Base-by-base conservation (phyloP, 495 filamentous ascomycete genomes). In the Hypoxylon lenormandii region DNA sequence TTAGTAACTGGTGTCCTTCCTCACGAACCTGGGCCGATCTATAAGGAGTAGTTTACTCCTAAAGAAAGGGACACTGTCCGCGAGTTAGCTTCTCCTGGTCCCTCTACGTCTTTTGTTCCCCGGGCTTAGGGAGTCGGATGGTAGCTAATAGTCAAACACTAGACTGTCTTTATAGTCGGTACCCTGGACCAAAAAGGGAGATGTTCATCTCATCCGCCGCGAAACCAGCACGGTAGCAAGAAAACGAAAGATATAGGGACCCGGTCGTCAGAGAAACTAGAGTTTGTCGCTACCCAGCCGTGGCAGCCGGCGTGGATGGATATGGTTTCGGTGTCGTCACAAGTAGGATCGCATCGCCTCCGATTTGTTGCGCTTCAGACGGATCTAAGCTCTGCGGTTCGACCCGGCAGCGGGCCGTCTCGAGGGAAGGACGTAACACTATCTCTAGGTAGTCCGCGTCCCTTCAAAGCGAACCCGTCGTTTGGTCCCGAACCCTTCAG, bases 151-250 rank as follows among this genome's bases (percentile, higher is more conserved):
- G 12, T 22, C 11, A 12, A 46, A 38, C 46, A 40, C n/a, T 12
- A 71, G 70, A 82, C 78, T 5, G 80, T 82, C 40, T 84, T 84
- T 65, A 84, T 83, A 63, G 76, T 82, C 50, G 80, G 80, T 7
- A 82, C 80, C 13, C 72, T 76, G 28, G 74, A 83, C 28, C 75
- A 82, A 37, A 76, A 73, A 43, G 81, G 82, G 3, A 76, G 82
- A 33, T 82, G 81, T 42, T 78, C 80, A 23, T 82, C 78, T 2
- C 81, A 82, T 45, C 81, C 79, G n/a, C 78, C 77, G n/a, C 74
- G 77, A n/a, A 77, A 78, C 16, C 73, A 77, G 23, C 70, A 77
- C 23, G 69, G 77, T 6, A 78, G 60, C 45, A 73, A 67, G 60
- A 57, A 61, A 10, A 69, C 74, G 22, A 59, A 57, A 36, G 69